Evolutionary conservation across 192 early-diverging fungal species (phyloP), one percentile per base, ranked within the genome.

Genomic region (Neocallimastix lanati): DNA sequence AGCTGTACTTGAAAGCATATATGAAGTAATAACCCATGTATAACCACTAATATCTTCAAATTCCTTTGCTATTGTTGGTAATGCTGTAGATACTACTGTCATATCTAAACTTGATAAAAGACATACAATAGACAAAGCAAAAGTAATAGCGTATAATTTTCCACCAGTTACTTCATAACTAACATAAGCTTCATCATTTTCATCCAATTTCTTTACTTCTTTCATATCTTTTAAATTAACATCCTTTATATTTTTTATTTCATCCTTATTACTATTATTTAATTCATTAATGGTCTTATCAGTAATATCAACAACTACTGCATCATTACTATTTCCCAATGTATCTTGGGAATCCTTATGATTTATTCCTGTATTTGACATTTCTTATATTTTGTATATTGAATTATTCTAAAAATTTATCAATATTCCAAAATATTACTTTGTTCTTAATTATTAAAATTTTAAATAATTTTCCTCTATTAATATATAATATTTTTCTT

Each of bases 81-180:
- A 86, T 2, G 92, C 88, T 0, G 94, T 94, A 9, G 92, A 86
- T 29, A 98, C 88, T 77, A 98, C 93, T 0, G 93, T 96, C 79
- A 91, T 91, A 80, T 96, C 94, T 13, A 93, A 82, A 25, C 90
- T 88, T 0, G 91, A 90, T 29, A 95, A 87, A 79, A 95, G 50
- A 67, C 50, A 67, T 7, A 67, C 9, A n/a, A 67, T 67, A 67
- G 5, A 4, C n/a, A 67, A 67, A 67, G 50, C 50, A n/a, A 67
- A n/a, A 9, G 9, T 11, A n/a, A 67, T 67, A 67, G 50, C 50
- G n/a, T 67, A 67, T 67, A 67, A 67, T n/a, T 67, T 67, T 67
- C 50, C 50, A n/a, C 50, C 50, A n/a, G 50, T 67, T 3, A 67
- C 18, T 67, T 67, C 50, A 67, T 25, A 67, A 9, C 4, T 27